phyloP scores from a whole-genome alignment of 2,329 filamentous ascomycete genomes.

The Stachybotrys chlorohalonatus region DNA sequence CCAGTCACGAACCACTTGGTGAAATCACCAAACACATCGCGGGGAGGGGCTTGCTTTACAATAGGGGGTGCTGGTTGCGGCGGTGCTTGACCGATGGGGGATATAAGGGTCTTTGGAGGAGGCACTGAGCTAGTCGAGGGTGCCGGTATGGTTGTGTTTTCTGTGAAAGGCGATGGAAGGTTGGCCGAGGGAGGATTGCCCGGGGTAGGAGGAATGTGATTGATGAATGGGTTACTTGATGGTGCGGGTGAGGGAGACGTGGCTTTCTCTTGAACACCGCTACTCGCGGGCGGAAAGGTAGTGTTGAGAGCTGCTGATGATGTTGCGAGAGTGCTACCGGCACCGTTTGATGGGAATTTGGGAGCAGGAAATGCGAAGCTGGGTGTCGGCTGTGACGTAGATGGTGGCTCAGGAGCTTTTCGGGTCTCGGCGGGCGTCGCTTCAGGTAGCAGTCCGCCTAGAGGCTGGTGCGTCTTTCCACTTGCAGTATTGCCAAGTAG shows the following conservation, averaged over 20 bases:
- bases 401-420: not conserved
- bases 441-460: not conserved
- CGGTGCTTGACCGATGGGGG: not conserved
- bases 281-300: not conserved
- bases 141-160: not conserved
- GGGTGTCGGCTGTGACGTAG: not conserved
- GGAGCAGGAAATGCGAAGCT: not conserved
- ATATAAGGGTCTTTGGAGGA: constrained; percentile 1
- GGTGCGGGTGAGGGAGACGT: not conserved
- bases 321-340: not conserved
- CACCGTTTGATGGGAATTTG: not conserved
- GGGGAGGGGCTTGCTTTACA: constrained; percentile 10
- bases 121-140: not conserved
- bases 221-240: not conserved
- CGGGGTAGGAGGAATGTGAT: not conserved
- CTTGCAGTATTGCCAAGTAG: not conserved
- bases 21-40: constrained; percentile 39
- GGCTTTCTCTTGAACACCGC: not conserved
- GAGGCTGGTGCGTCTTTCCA: not conserved
- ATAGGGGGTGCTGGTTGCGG: constrained; percentile 2
- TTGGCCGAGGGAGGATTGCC: not conserved
- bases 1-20: constrained; percentile 45
- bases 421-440: not conserved
- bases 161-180: not conserved
- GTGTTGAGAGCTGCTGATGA: not conserved